Base-by-base conservation (phyloP, 164 flowering plant species). In the Amborella trichopoda region DNA sequence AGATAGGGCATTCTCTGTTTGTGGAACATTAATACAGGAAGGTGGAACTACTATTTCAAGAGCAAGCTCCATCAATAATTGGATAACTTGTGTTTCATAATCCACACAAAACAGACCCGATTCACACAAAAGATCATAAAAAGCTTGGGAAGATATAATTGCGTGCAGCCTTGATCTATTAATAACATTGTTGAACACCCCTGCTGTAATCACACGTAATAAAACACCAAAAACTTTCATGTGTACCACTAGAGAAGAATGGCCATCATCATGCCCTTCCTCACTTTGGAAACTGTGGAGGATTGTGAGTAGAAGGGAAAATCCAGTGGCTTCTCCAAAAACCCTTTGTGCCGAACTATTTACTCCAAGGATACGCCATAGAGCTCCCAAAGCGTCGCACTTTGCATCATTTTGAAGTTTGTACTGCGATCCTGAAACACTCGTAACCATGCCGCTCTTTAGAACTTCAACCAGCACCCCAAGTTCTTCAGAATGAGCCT, bases 281-380 rank as follows among this genome's bases (percentile, higher is more conserved):
- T 79, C 89, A 72, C 69, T 74, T 65, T 75, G 89, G 58, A 93
- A 81, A 68, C 79, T 58, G 58, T 93, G 86, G 32, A 85, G 86
- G 26, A 76, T 76, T 47, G 99, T 93, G 40, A 85, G 59, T 38
- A 93, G 57, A 56, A 93, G 90, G 33, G 97, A 93, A 65, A 93
- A 85, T 37, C 99, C 99, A 61, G 99, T 93, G 40, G 89, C 87
- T 71, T 93, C 99, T 46, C 97, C 97, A 69, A 93, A 93, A 48
- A 88, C 93, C 61, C 80, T 77, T 56, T 88, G 91, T 39, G 93
- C 87, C 23, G 91, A 63, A 60, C 32, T 63, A 67, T 93, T 88
- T 28, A 60, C 75, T 28, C 89, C 95, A 44, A 93, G 48, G 47
- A 93, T 80, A 28, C 99, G 97, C 97, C 99, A 88, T 50, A 93